Percentiles rank a stretch among this genome's conserved stretches.
Evolutionary conservation across 208 protist species (phyloP).

Genomic region (Trypanosoma rangeli): DNA sequence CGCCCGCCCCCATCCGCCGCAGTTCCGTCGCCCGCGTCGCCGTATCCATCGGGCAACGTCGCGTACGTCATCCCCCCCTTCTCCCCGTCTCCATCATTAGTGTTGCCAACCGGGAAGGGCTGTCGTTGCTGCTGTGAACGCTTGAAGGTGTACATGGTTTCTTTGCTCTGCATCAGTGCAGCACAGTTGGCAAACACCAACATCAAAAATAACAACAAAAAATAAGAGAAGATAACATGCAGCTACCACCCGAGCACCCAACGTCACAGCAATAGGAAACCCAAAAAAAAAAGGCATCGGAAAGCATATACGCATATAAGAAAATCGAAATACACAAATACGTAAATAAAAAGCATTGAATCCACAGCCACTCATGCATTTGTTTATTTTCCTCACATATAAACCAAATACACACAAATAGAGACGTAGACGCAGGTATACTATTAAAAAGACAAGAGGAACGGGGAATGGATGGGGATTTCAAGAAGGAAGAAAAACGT

Average conservation of each 20-base stretch:
- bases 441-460: background rate
- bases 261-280: slow-evolving; percentile 1
- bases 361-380: background rate
- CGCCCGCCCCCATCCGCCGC: background rate
- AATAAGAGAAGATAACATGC: background rate
- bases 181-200: slow-evolving; percentile 3
- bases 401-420: background rate
- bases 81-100: background rate
- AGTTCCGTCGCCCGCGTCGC: too few species aligned
- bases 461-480: background rate
- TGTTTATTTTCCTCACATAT: background rate
- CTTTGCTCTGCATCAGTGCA: background rate
- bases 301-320: background rate
- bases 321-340: background rate
- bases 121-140: slow-evolving; percentile 22
- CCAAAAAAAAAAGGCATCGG: background rate
- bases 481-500: background rate
- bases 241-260: background rate
- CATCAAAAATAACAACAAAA: background rate
- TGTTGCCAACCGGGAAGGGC: background rate
- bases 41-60: background rate
- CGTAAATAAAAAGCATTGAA: background rate
- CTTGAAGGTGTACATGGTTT: slow-evolving; percentile 29
- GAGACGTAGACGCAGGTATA: background rate
- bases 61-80: background rate